Evolutionary conservation across 2,329 filamentous ascomycete species (phyloP).

Genomic region (Cytospora chrysosperma): DNA sequence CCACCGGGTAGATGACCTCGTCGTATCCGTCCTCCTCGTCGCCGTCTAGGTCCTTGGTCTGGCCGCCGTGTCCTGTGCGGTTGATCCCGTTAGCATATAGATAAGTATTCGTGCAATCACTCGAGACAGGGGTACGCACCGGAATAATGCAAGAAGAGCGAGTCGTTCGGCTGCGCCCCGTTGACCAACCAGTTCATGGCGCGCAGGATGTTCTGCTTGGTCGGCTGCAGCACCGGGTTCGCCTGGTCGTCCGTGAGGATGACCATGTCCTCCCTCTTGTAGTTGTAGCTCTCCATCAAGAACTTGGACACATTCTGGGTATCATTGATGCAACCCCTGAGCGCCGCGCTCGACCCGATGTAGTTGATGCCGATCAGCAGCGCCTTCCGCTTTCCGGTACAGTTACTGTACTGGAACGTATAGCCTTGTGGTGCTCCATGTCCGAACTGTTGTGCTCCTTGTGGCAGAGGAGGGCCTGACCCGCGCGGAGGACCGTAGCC

Average conservation of each 20-base stretch:
- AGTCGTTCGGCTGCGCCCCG: constrained; percentile 70
- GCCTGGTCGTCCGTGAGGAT: constrained; percentile 73
- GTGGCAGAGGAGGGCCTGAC: constrained; percentile 44
- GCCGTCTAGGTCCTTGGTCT: constrained; percentile 70
- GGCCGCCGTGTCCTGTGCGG: constrained; percentile 66
- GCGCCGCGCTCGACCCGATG: constrained; percentile 68
- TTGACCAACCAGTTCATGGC: constrained; percentile 76
- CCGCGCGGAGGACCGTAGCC: constrained; percentile 43
- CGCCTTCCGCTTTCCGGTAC: constrained; percentile 70
- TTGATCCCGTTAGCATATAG: neutral
- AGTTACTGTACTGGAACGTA: constrained; percentile 74
- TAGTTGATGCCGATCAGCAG: constrained; percentile 81
- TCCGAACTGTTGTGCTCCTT: constrained; percentile 57
- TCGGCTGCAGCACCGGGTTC: constrained; percentile 68
- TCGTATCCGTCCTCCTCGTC: constrained; percentile 78
- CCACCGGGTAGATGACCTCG: constrained; percentile 77
- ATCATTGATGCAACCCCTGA: constrained; percentile 78
- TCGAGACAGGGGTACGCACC: constrained; percentile 42
- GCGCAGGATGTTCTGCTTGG: constrained; percentile 71
- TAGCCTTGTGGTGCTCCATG: constrained; percentile 68
- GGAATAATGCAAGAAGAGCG: constrained; percentile 76
- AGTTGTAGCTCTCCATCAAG: constrained; percentile 65
- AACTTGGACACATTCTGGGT: constrained; percentile 74
- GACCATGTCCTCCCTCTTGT: constrained; percentile 78
- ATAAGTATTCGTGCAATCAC: neutral